Conservation (phyloP, 2,329 filamentous ascomycete species). For the Didymella segeticola region DNA sequence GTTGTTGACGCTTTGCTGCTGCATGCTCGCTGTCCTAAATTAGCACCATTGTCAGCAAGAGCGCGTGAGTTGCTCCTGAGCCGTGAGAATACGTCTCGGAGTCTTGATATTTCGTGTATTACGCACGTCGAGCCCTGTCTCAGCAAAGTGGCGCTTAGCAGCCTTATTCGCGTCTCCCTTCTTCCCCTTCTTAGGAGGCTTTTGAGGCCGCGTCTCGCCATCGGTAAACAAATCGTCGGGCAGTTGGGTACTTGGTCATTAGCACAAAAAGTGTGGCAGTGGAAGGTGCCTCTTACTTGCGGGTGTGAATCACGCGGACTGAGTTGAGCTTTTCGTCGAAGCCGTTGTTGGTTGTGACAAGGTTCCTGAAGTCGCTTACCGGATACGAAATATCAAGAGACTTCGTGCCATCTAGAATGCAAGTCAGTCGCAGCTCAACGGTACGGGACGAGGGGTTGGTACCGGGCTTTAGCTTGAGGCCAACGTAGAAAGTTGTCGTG, state of each 20-base stretch:
- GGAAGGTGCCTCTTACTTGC: slow-evolving; percentile 70
- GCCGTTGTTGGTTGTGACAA: slow-evolving; percentile 76
- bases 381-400: slow-evolving; percentile 80
- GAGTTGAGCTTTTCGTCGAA: slow-evolving; percentile 79
- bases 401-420: slow-evolving; percentile 63
- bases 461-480: slow-evolving; percentile 80
- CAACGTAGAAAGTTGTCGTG: slow-evolving; percentile 94
- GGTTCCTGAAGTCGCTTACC: slow-evolving; percentile 84
- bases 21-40: slow-evolving; percentile 46
- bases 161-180: slow-evolving; percentile 36
- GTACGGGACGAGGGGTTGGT: slow-evolving; percentile 43
- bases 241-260: slow-evolving; percentile 72
- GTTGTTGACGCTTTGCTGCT: slow-evolving; percentile 43
- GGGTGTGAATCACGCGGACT: slow-evolving; percentile 80
- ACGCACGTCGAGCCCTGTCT: slow-evolving; percentile 57
- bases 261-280: slow-evolving; percentile 10
- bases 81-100: slow-evolving; percentile 24
- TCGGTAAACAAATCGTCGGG: slow-evolving; percentile 87
- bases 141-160: slow-evolving; percentile 53
- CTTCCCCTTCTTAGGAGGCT: slow-evolving; percentile 52
- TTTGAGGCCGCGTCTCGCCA: slow-evolving; percentile 66
- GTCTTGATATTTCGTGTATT: slow-evolving; percentile 27
- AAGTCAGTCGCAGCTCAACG: slow-evolving; percentile 10
- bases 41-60: slow-evolving; percentile 46
- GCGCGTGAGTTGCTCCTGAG: slow-evolving; percentile 28